Evolutionary conservation across 257 asterid genomes (phyloP), one percentile per base, ranked within the genome.

Genomic region (Fraxinus excelsior): DNA sequence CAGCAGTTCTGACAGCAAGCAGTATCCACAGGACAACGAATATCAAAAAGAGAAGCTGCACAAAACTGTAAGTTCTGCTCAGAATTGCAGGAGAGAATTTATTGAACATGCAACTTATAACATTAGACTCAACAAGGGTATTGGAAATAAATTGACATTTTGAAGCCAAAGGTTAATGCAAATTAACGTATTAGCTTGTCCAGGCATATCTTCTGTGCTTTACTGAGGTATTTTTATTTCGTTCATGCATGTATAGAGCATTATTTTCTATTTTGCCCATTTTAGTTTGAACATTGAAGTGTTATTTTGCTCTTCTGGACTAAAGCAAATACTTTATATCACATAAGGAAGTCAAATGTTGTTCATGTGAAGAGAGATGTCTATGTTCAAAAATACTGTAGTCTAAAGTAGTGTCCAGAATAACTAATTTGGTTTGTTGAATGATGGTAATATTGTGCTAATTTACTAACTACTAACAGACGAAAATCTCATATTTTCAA

Each of bases 61-160:
- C 35, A 84, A 82, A 70, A 88, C 90, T 14, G 97, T 94, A 87
- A 90, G 94, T 80, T 77, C 79, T 42, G 67, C 31, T 60, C 29
- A 25, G 67, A 60, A 51, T 51, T 5, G 7, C 19, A 5, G 25
- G 7, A 51, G 7, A 51, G 23, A 51, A 21, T n/a, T 1, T 7
- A 58, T 5, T 58, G 66, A 58, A 58, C 29, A 21, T 4, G 31
- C 66, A 8, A 58, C 66, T 58, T 5, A 56, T 60, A 60, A 21
- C 67, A 29, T 60, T 60, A 23, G 6, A 60, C 32, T 14, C 32
- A 9, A 25, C 25, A 60, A 23, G 31, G 31, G 32, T 0, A 23
- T 23, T 3, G 67, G 5, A 11, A 23, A 21, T 2, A 58, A 56
- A n/a, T 58, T 58, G 66, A 21, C 29, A 7, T 9, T 5, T 58